Evolutionary conservation across 108 stramenopile genomes (phyloP).

Genomic region (Aurantiochytrium sp.): DNA sequence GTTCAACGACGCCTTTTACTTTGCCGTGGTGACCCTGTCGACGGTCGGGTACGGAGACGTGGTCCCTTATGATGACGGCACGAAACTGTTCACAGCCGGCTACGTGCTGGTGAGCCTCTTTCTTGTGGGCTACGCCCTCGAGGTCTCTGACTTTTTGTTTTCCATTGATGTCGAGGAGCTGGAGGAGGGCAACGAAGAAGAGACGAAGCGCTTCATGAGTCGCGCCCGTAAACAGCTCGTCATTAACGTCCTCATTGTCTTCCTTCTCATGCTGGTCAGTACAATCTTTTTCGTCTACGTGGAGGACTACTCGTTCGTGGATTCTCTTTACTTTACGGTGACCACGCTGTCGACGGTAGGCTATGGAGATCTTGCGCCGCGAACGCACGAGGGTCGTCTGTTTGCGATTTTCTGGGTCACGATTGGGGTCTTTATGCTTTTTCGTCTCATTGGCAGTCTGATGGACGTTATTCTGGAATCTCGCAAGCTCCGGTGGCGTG

Average conservation of each 20-base stretch:
- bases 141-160: background rate
- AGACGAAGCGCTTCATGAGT: background rate
- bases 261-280: background rate
- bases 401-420: background rate
- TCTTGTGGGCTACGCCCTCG: background rate
- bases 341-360: background rate
- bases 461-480: background rate
- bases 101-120: background rate
- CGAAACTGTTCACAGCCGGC: background rate
- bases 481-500: background rate
- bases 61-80: background rate
- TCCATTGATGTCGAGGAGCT: background rate
- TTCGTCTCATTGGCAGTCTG: background rate
- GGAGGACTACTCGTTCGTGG: background rate
- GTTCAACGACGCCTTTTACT: background rate
- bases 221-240: background rate
- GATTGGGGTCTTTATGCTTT: background rate
- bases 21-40: background rate
- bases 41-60: constrained; percentile 9
- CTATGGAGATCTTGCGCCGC: background rate
- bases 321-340: background rate
- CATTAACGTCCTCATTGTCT: background rate
- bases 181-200: background rate
- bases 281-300: background rate
- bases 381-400: background rate